Evolutionary conservation across 768 basidiomycete species (phyloP).

Genomic region (Strobilomyces dryophilus): DNA sequence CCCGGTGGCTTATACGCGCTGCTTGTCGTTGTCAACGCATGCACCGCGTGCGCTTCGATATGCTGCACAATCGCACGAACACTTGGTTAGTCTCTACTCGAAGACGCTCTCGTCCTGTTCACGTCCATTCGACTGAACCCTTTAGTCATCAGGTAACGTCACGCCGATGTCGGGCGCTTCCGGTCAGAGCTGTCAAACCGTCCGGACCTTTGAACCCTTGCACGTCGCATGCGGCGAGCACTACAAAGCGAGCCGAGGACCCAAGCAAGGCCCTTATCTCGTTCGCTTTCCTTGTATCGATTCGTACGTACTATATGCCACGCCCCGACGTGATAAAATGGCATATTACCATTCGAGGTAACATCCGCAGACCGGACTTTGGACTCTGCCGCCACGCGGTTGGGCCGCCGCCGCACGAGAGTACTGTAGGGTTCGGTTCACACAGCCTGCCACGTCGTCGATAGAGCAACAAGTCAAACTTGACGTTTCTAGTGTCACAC

Average conservation of each 20-base stretch:
- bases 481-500: neutral
- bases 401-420: neutral
- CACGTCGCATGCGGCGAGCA: neutral
- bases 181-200: neutral
- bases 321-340: neutral
- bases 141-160: neutral
- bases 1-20: neutral
- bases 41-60: neutral
- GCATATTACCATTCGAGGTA: neutral
- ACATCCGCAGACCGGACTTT: neutral
- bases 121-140: neutral
- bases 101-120: neutral
- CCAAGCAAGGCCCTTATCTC: neutral
- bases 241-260: neutral
- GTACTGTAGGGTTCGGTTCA: neutral
- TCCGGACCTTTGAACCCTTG: neutral
- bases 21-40: neutral
- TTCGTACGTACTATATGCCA: conserved; percentile 6
- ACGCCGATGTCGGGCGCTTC: neutral
- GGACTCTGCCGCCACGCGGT: neutral
- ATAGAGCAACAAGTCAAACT: neutral
- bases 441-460: neutral
- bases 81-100: neutral
- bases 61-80: neutral
- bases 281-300: neutral